These are phyloP conservation scores for Ilyonectria sp. DNA, from an alignment of 2,329 filamentous ascomycete species.

Conservation along the genomic window DNA sequence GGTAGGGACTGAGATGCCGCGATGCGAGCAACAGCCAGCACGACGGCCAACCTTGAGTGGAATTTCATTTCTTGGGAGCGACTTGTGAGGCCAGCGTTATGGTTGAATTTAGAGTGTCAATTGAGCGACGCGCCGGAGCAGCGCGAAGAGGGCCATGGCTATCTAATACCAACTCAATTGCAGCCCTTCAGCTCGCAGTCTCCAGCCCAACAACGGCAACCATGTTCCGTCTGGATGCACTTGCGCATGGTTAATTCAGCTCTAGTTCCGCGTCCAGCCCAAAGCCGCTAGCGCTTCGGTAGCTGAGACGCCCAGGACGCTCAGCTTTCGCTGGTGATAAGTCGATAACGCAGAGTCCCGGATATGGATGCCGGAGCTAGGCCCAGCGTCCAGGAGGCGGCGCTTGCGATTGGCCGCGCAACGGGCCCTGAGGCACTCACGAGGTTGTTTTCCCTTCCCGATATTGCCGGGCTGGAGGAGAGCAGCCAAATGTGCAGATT, in stretches of 20 bases:
- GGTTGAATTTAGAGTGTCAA: neutral
- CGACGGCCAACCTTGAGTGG: neutral
- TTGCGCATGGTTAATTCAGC: neutral
- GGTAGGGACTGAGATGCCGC: constrained; percentile 4
- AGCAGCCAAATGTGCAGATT: neutral
- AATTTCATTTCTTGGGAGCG: constrained; percentile 6
- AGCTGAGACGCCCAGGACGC: neutral
- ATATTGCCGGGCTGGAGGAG: neutral
- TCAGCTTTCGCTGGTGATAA: neutral
- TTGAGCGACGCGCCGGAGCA: neutral
- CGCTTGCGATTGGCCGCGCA: neutral
- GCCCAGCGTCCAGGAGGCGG: neutral
- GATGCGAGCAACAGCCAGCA: constrained; percentile 1
- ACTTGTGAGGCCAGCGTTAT: neutral
- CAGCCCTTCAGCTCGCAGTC: neutral
- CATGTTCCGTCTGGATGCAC: constrained; percentile 3
- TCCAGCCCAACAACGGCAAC: constrained; percentile 23
- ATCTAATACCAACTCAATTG: constrained; percentile 8
- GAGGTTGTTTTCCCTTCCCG: neutral
- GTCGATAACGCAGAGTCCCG: constrained; percentile 11
- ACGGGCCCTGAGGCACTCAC: neutral
- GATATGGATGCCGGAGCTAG: constrained; percentile 21
- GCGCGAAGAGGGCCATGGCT: neutral
- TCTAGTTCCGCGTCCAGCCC: neutral
- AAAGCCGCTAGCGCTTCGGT: constrained; percentile 12